Conservation (phyloP, 2,329 filamentous ascomycete species). For the Boeremia exigua region DNA sequence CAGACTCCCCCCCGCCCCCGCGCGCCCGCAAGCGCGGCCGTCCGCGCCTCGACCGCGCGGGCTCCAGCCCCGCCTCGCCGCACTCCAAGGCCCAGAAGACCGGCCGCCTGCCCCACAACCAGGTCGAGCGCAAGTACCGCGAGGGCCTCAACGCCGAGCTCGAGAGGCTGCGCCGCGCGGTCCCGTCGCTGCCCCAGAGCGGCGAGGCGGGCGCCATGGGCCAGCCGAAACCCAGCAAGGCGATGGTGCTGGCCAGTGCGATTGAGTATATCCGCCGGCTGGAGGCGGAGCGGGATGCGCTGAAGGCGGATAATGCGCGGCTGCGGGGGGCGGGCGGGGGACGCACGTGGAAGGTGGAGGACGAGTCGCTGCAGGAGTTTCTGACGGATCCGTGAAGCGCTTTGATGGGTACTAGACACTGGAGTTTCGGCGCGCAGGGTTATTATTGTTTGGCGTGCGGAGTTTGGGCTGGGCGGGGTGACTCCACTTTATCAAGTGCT, state of each 20-base stretch:
- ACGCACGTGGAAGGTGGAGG: constrained; percentile 14
- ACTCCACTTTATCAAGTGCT: constrained; percentile 18
- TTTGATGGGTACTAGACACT: background rate
- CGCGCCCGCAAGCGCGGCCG: constrained; percentile 41
- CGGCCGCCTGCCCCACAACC: constrained; percentile 44
- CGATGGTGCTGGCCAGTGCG: constrained; percentile 39
- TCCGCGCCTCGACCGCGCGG: constrained; percentile 37
- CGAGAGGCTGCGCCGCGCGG: constrained; percentile 35
- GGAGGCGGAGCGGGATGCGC: constrained; percentile 37
- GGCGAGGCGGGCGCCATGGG: constrained; percentile 34
- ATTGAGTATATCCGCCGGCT: constrained; percentile 43
- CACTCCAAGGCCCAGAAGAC: constrained; percentile 25
- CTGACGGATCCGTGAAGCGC: constrained; percentile 13
- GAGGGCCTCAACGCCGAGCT: constrained; percentile 41
- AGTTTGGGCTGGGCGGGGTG: background rate
- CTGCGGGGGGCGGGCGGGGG: constrained; percentile 21
- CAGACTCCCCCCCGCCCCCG: constrained; percentile 32
- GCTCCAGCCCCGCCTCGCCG: constrained; percentile 24
- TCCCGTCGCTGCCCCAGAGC: constrained; percentile 40
- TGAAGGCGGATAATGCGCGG: constrained; percentile 35
- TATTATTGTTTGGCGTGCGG: background rate
- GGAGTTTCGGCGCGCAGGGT: background rate
- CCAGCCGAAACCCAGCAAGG: constrained; percentile 43
- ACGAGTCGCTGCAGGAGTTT: constrained; percentile 19
- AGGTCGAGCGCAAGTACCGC: constrained; percentile 37